Percentiles rank a stretch among this genome's conserved stretches.
Conservation (phyloP, 179 eudicot genomes). For the Heliamphora pulchella region DNA sequence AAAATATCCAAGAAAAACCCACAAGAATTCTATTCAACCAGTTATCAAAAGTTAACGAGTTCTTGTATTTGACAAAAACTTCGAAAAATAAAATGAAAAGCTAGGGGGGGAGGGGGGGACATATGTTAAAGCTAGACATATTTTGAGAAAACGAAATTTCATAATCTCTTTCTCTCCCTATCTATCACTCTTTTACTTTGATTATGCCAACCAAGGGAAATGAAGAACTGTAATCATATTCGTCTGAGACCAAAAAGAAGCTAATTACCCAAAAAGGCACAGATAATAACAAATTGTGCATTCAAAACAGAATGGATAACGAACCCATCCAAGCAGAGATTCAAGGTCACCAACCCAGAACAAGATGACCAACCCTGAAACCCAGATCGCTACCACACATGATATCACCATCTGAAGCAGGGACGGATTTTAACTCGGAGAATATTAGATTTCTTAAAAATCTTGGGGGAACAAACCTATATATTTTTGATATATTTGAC, state of each 20-base stretch:
- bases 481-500: too few species aligned
- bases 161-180: neutral
- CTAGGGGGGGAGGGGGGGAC: neutral
- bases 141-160: neutral
- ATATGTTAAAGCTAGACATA: neutral
- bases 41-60: neutral
- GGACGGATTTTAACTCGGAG: too few species aligned
- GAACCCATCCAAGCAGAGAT: slow-evolving; percentile 8
- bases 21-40: neutral
- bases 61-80: neutral
- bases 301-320: neutral
- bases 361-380: neutral
- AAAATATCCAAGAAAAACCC: neutral
- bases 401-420: neutral
- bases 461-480: too few species aligned
- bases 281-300: too few species aligned
- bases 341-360: neutral
- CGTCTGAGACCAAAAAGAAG: neutral
- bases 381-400: slow-evolving; percentile 1
- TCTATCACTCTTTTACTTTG: too few species aligned
- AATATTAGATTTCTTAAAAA: too few species aligned
- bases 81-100: neutral
- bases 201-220: neutral
- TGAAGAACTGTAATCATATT: neutral
- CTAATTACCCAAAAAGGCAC: neutral